Evolutionary conservation across 352 stramenopile genomes (phyloP), one percentile per base, ranked within the genome.

Genomic region (Phytophthora fragariaefolia): DNA sequence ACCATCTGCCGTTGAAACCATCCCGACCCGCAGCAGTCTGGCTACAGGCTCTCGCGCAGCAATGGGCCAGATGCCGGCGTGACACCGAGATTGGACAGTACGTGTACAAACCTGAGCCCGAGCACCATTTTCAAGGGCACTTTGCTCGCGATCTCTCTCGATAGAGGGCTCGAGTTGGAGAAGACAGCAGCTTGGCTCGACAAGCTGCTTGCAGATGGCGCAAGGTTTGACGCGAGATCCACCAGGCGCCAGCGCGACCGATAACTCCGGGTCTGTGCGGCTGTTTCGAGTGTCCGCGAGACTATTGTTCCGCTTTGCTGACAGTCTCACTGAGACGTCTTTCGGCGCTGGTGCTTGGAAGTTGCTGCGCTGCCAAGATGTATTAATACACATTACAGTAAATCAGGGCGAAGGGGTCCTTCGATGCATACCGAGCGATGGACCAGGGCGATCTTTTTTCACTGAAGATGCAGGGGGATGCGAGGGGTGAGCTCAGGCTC

Each of bases 1-100:
- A 47, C 63, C 63, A 73, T 66, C 69, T 76, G 63, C 52, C 27
- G 27, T 17, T 40, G 9, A 49, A 38, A 51, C 22, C 46, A 64
- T 65, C 55, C 36, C 42, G 63, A 56, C 48, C 52, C 53, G 23
- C 17, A n/a, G 32, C 32, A 23, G 45, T 51, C 52, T 73, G 68
- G 68, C 40, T 76, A 62, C 69, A 76, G 66, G 58, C 65, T 73
- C 66, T 73, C 20, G 61, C 24, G 40, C 53, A 73, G 51, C 43
- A 59, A 58, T 55, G 27, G 66, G 52, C 15, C 66, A 66, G 52
- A 46, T 34, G 48, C 30, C 28, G 57, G 40, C 22, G 27, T 71
- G 45, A 68, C 55, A 58, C 56, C 62, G 46, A 72, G 57, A 69
- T 62, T 71, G 63, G 65, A 69, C 45, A 71, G 42, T 69, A 38